Conservation (phyloP, 2,329 filamentous ascomycete genomes). For the Piedraia hortae region DNA sequence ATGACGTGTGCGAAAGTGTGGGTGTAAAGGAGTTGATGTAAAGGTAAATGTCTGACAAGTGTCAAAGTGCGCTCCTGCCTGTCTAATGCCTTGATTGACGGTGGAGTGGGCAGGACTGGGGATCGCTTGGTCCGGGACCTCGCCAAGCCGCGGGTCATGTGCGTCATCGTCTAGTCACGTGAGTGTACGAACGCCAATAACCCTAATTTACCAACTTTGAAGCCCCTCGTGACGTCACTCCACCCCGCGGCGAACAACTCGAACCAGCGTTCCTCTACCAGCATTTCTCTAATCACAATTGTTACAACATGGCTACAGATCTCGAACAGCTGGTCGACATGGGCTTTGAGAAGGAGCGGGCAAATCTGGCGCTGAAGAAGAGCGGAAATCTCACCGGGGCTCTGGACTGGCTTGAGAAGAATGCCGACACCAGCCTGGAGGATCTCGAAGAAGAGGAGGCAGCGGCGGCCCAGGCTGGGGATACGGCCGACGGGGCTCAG, state of each 20-base stretch:
- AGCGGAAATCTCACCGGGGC: conserved; percentile 55
- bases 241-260: too few relatives aligned
- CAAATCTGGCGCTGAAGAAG: conserved; percentile 61
- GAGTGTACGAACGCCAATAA: too few relatives aligned
- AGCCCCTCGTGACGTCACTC: too few relatives aligned
- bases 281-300: neutral
- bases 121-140: too few relatives aligned
- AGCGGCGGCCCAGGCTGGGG: conserved; percentile 7
- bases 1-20: conserved; percentile 21
- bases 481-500: conserved; percentile 28
- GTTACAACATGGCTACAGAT: conserved; percentile 21
- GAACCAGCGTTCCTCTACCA: too few relatives aligned
- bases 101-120: too few relatives aligned
- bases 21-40: conserved; percentile 1
- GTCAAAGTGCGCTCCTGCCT: too few relatives aligned
- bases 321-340: conserved; percentile 34
- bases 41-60: neutral
- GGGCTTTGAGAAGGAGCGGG: conserved; percentile 60
- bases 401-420: conserved; percentile 81
- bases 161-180: too few relatives aligned
- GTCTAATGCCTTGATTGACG: too few relatives aligned
- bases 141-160: too few relatives aligned
- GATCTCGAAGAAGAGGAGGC: conserved; percentile 33
- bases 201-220: too few relatives aligned
- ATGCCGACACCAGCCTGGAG: conserved; percentile 65